These are phyloP conservation scores for Tuber magnatum DNA, from an alignment of 495 filamentous ascomycete species.

Conservation along the genomic window DNA sequence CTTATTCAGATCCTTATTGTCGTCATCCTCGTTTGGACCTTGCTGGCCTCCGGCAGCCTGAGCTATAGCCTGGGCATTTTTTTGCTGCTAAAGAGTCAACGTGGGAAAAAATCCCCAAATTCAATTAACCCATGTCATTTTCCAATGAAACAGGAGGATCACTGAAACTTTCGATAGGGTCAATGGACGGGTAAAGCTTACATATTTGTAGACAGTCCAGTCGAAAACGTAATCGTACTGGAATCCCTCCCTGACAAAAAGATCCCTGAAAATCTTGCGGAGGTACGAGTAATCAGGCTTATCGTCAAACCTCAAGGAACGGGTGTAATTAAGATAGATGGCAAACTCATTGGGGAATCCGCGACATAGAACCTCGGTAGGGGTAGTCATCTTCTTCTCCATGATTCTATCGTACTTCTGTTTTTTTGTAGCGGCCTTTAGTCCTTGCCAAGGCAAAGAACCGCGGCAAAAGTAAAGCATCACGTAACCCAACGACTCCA, in stretches of 20 bases:
- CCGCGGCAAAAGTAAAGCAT: conserved; percentile 99
- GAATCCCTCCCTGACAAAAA: conserved; percentile 98
- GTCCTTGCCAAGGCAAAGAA: conserved; percentile 96
- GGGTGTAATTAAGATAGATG: conserved; percentile 99
- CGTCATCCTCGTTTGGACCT: conserved; percentile 50
- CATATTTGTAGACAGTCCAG: conserved; percentile 99
- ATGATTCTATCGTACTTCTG: conserved; percentile 99
- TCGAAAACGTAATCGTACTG: conserved; percentile 99
- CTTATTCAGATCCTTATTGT: conserved; percentile 72
- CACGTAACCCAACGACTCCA: conserved; percentile 98
- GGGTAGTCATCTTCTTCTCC: conserved; percentile 99
- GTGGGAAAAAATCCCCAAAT: conserved; percentile 21
- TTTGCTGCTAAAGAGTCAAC: conserved; percentile 53
- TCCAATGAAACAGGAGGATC: conserved; percentile 5
- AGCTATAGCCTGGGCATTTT: conserved; percentile 88
- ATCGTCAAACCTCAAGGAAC: conserved; percentile 97
- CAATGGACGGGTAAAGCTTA: conserved; percentile 18
- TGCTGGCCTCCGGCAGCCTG: conserved; percentile 63
- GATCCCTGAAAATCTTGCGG: conserved; percentile 99
- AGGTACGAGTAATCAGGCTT: conserved; percentile 99
- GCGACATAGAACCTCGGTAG: conserved; percentile 97
- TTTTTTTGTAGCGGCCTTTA: conserved; percentile 99
- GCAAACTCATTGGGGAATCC: conserved; percentile 99
- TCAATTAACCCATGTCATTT: conserved; percentile 24
- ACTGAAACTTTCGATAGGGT: background rate